Conservation (phyloP, 768 basidiomycete genomes). For the Tulasnella sp. region DNA sequence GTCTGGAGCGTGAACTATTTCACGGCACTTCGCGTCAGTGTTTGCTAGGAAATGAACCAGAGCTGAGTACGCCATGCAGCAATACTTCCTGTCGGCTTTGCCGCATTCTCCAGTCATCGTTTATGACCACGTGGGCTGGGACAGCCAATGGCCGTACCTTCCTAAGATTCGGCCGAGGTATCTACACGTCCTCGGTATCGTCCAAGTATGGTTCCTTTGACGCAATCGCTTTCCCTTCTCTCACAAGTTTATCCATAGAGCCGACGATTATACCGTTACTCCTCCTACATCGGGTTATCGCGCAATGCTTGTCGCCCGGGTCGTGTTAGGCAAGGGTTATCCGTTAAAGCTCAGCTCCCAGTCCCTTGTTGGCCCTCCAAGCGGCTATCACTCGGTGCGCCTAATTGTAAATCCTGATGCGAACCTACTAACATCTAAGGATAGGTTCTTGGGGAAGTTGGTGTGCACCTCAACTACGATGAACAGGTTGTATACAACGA, state of each 20-base stretch:
- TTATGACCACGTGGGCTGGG: background rate
- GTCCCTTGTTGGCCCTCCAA: background rate
- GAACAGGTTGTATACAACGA: constrained; percentile 9
- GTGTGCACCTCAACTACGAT: background rate
- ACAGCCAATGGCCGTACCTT: background rate
- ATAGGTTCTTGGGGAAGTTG: background rate
- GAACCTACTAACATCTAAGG: too few relatives aligned
- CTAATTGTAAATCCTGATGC: too few relatives aligned
- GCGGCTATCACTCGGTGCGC: background rate
- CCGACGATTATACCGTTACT: background rate
- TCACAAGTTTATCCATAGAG: background rate
- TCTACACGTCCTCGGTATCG: constrained; percentile 15
- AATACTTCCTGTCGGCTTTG: background rate
- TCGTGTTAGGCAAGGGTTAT: background rate
- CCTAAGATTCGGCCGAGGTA: constrained; percentile 6
- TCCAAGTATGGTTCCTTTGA: background rate
- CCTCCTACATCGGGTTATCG: background rate
- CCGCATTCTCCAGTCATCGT: background rate
- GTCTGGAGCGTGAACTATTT: background rate
- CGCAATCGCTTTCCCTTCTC: background rate
- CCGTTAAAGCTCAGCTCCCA: background rate
- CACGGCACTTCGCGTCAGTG: constrained; percentile 5
- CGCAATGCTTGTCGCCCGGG: background rate
- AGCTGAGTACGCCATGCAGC: background rate
- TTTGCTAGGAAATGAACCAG: background rate